Evolutionary conservation across 768 basidiomycete species (phyloP), one percentile per base, ranked within the genome.

Genomic region (Suillus placidus): DNA sequence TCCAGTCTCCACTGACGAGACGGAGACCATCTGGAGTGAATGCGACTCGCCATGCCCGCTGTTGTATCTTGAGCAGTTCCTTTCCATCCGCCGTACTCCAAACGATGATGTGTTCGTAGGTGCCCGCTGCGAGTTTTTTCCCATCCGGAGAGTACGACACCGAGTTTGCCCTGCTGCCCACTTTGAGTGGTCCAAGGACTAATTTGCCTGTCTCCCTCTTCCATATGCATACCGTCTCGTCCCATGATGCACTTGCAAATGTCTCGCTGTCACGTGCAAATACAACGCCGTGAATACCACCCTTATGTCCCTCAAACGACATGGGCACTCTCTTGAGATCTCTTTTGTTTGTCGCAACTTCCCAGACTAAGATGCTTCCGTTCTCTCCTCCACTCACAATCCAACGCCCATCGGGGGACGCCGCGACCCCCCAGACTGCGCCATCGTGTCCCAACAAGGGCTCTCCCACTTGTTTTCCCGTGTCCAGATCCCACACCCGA

Each of bases 321-420:
- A 47, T 2, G n/a, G 45, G n/a, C 8, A n/a, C n/a, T n/a, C n/a
- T 47, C 23, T 23, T 38, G 12, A 38, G 38, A 12, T 38, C 38
- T 38, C 3, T 13, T 13, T 38, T 26, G 14, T 26, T 42, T 38
- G 58, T 23, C 37, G 1, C 20, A 42, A 42, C 35, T 20, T 60
- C 42, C 58, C 58, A 60, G 35, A 60, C 35, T 2, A 35, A 2
- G n/a, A 70, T 47, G 26, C 38, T 38, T 13, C 38, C 38, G 38
- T 38, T 38, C 12, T 38, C 38, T 38, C 38, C 38, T 38, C 38
- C 38, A 13, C 38, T 38, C 38, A 14, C 38, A 38, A 38, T 13
- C 38, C 38, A 38, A 38, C 38, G 38, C 38, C 38, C 38, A 38
- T 38, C 38, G 2, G 38, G 38, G 38, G 38, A 18, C n/a, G n/a